phyloP scores from a whole-genome alignment of 2,329 filamentous ascomycete genomes.

The Aureobasidium sp. region DNA sequence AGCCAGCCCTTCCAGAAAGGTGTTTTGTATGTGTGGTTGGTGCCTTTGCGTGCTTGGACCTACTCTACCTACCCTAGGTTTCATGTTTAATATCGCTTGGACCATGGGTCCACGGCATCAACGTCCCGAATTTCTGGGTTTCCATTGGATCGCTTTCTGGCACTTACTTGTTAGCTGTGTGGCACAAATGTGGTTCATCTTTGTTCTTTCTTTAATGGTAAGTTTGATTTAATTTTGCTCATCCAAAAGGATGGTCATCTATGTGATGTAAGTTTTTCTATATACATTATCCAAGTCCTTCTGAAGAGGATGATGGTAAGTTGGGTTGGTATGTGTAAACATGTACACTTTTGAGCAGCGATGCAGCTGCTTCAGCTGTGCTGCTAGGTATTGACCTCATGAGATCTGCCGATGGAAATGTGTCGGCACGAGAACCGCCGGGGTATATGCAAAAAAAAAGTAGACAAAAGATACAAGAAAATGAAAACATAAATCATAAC shows the following conservation, averaged over 20 bases:
- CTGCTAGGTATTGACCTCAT: not conserved
- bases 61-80: not conserved
- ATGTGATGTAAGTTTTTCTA: not conserved
- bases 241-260: not conserved
- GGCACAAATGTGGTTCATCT: too few species aligned
- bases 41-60: not conserved
- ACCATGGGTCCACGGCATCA: not conserved
- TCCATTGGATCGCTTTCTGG: not conserved
- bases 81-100: not conserved
- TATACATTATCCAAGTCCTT: not conserved
- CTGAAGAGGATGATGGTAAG: not conserved
- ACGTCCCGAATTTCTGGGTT: not conserved
- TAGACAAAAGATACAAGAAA: not conserved
- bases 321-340: not conserved
- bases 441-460: not conserved
- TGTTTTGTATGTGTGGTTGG: not conserved
- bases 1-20: not conserved
- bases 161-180: too few species aligned
- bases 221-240: not conserved
- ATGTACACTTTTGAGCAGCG: not conserved
- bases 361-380: too few species aligned
- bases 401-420: not conserved
- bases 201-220: not conserved
- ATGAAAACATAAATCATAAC: conserved; percentile 1
- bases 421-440: not conserved